These are phyloP conservation scores for Spathaspora sp. DNA, from an alignment of 1,139 yeast species.

Conservation along the genomic window DNA sequence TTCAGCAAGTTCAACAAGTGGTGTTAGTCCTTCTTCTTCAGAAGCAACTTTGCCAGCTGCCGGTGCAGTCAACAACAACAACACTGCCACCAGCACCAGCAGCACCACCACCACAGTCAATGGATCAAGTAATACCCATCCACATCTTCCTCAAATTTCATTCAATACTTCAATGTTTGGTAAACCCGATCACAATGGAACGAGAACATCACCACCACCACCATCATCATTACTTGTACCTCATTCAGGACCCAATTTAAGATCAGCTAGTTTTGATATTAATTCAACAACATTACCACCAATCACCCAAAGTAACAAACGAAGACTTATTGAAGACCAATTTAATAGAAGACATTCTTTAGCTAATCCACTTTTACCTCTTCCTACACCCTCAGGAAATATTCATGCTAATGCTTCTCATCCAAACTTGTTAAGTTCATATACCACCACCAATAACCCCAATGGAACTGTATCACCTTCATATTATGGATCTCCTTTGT, in stretches of 20 bases:
- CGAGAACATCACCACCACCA: conserved; percentile 11
- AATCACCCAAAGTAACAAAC: conserved; percentile 20
- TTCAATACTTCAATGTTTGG: conserved; percentile 44
- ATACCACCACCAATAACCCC: conserved; percentile 14
- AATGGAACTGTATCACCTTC: conserved; percentile 27
- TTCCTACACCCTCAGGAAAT: conserved; percentile 14
- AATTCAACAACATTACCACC: conserved; percentile 23
- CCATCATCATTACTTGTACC: conserved; percentile 7
- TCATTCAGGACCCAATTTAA: conserved; percentile 10
- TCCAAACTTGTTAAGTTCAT: conserved; percentile 17
- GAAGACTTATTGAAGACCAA: conserved; percentile 31
- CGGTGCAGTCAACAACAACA: background rate
- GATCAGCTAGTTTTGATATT: conserved; percentile 38
- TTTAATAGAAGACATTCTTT: conserved; percentile 29
- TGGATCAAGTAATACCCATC: background rate
- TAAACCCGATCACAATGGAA: conserved; percentile 14
- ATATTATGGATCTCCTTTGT: conserved; percentile 32
- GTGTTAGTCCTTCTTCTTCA: conserved; percentile 1
- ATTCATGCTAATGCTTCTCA: conserved; percentile 15
- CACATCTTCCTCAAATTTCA: conserved; percentile 23
- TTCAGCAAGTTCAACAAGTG: conserved; percentile 8
- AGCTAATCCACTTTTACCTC: conserved; percentile 21
- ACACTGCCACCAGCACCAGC: too few species aligned
- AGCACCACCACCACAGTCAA: conserved; percentile 12
- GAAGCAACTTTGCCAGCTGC: background rate